These are phyloP conservation scores for Aspergillus tamarii DNA, from an alignment of 2,329 filamentous ascomycete species.

Conservation along the genomic window DNA sequence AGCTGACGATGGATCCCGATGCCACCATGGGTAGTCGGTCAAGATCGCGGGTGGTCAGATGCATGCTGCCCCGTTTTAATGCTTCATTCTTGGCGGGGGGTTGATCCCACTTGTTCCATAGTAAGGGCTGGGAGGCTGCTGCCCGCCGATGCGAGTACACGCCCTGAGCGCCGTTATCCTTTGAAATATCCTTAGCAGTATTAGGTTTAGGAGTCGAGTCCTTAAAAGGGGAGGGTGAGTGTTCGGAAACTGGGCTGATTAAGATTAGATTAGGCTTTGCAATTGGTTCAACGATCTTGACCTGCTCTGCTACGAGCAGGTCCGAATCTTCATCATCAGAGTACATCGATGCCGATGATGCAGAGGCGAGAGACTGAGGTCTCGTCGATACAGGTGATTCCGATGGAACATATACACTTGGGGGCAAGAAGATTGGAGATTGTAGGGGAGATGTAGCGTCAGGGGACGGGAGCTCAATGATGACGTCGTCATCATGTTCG, in stretches of 20 bases:
- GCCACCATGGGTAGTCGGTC: constrained; percentile 5
- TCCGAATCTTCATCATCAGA: constrained; percentile 36
- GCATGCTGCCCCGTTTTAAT: constrained; percentile 16
- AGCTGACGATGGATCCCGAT: constrained; percentile 17
- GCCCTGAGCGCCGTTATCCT: not conserved
- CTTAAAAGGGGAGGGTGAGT: constrained; percentile 13
- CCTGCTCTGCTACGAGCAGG: constrained; percentile 36
- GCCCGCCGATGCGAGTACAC: constrained; percentile 21
- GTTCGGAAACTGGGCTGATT: constrained; percentile 32
- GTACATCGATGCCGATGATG: constrained; percentile 32
- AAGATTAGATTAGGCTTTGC: constrained; percentile 37
- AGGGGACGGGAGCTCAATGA: constrained; percentile 38
- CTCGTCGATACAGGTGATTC: constrained; percentile 23
- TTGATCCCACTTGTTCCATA: constrained; percentile 13
- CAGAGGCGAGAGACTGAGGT: constrained; percentile 27
- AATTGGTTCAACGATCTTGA: constrained; percentile 35
- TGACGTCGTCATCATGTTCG: constrained; percentile 36
- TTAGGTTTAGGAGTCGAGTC: constrained; percentile 1
- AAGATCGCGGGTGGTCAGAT: constrained; percentile 13
- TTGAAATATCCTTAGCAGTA: not conserved
- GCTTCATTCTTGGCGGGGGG: not conserved
- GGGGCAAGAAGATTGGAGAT: constrained; percentile 34
- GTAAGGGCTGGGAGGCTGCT: constrained; percentile 22
- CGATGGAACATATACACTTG: constrained; percentile 33
- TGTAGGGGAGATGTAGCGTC: constrained; percentile 30